phyloP scores from a whole-genome alignment of 495 filamentous ascomycete species.

The Penicillium argentinense region DNA sequence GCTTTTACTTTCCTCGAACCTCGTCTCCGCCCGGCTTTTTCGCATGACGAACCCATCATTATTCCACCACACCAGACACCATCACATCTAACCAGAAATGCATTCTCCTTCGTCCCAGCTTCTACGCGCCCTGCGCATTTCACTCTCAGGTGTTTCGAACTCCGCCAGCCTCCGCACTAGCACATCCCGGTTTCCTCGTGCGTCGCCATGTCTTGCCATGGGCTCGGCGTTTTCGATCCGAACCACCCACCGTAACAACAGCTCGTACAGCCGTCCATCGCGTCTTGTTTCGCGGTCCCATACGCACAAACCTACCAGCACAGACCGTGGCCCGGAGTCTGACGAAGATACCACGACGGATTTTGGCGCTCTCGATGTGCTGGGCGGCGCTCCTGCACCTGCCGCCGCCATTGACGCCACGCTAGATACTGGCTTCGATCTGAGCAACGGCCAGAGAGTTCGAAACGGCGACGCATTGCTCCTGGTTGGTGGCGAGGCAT shows the following conservation, averaged over 20 bases:
- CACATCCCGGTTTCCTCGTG: conserved; percentile 14
- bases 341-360: conserved; percentile 70
- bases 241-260: conserved; percentile 29
- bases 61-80: conserved; percentile 3
- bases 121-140: conserved; percentile 42
- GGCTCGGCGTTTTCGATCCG: neutral
- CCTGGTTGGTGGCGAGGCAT: conserved; percentile 81
- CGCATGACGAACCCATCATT: too few relatives aligned
- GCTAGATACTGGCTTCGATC: conserved; percentile 71
- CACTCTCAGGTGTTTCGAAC: conserved; percentile 19
- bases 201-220: conserved; percentile 11
- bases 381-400: conserved; percentile 72
- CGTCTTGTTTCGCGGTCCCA: conserved; percentile 45
- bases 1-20: neutral
- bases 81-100: conserved; percentile 23
- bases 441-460: conserved; percentile 74
- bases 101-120: conserved; percentile 46
- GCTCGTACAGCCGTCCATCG: conserved; percentile 24
- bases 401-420: conserved; percentile 81
- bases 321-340: conserved; percentile 59
- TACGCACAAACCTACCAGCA: conserved; percentile 38
- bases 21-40: neutral
- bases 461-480: conserved; percentile 65
- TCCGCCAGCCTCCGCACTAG: conserved; percentile 15
- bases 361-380: conserved; percentile 72